These are phyloP conservation scores for Monosporascus sp. DNA, from an alignment of 2,329 filamentous ascomycete species.

Conservation along the genomic window DNA sequence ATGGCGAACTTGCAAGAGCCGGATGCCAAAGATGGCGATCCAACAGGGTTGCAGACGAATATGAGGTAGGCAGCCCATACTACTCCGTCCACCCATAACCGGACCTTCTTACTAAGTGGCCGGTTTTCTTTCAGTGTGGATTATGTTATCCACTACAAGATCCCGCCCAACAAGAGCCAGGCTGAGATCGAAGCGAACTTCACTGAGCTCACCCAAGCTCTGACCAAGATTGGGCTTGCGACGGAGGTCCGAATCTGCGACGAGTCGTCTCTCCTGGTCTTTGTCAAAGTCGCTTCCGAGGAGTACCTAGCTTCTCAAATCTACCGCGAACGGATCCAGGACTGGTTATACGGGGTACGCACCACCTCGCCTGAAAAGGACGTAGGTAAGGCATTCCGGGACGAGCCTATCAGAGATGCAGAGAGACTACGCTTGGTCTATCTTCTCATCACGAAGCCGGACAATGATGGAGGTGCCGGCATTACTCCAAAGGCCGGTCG, in stretches of 20 bases:
- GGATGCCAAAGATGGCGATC: slow-evolving; percentile 22
- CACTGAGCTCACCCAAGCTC: slow-evolving; percentile 67
- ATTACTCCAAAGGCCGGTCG: slow-evolving; percentile 63
- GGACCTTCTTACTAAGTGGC: not conserved
- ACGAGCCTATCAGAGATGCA: slow-evolving; percentile 77
- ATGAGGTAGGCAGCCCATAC: slow-evolving; percentile 9
- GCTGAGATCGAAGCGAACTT: slow-evolving; percentile 69
- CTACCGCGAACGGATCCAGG: slow-evolving; percentile 81
- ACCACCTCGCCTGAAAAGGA: slow-evolving; percentile 71
- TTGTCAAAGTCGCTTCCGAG: slow-evolving; percentile 73
- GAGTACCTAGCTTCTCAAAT: slow-evolving; percentile 72
- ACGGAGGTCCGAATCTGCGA: slow-evolving; percentile 83
- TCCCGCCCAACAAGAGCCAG: slow-evolving; percentile 52
- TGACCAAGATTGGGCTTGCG: slow-evolving; percentile 74
- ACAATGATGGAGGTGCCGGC: slow-evolving; percentile 71
- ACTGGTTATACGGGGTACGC: slow-evolving; percentile 89
- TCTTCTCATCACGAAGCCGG: slow-evolving; percentile 70
- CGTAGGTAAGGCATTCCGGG: slow-evolving; percentile 59
- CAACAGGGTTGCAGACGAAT: slow-evolving; percentile 23
- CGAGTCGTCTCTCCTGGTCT: slow-evolving; percentile 71
- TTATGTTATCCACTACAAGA: slow-evolving; percentile 79
- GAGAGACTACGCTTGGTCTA: slow-evolving; percentile 86
- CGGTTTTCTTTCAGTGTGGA: slow-evolving; percentile 56
- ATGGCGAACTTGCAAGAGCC: slow-evolving; percentile 23
- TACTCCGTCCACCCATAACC: not conserved